Percentiles rank a stretch among this genome's conserved stretches.
phyloP scores from a whole-genome alignment of 106 monocot species.

The Xerophyta viscosa region DNA sequence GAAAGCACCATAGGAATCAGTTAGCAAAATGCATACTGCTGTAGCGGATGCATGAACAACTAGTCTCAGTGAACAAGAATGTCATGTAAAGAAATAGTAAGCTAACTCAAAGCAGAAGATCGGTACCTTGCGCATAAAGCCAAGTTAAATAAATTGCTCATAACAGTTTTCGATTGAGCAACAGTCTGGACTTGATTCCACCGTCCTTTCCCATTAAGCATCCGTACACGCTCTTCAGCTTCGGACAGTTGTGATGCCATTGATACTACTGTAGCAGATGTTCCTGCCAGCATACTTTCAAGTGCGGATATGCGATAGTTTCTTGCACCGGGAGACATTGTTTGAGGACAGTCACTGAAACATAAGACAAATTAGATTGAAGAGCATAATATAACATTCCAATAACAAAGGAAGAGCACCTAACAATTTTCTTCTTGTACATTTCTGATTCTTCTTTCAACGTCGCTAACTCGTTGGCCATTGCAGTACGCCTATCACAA shows the following conservation, averaged over 20 bases:
- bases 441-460: conserved; percentile 77
- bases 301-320: conserved; percentile 84
- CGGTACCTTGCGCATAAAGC: conserved; percentile 66
- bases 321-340: conserved; percentile 93
- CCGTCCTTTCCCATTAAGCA: conserved; percentile 51
- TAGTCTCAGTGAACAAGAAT: not conserved
- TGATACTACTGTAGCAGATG: conserved; percentile 64
- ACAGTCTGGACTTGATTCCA: conserved; percentile 95
- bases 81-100: not conserved
- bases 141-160: conserved; percentile 82
- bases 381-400: not conserved
- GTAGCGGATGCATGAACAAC: not conserved
- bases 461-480: conserved; percentile 76
- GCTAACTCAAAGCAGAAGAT: too few relatives aligned
- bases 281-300: conserved; percentile 82
- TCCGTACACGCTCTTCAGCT: conserved; percentile 83
- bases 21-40: too few relatives aligned
- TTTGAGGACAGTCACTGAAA: conserved; percentile 43
- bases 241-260: conserved; percentile 96
- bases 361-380: conserved; percentile 10
- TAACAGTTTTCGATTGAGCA: conserved; percentile 68
- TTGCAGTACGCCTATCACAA: conserved; percentile 57
- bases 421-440: conserved; percentile 43
- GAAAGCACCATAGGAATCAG: too few relatives aligned
- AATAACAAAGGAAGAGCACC: conserved; percentile 17